phyloP scores from a whole-genome alignment of 495 filamentous ascomycete species.

The Friedmanniomyces endolithicus region DNA sequence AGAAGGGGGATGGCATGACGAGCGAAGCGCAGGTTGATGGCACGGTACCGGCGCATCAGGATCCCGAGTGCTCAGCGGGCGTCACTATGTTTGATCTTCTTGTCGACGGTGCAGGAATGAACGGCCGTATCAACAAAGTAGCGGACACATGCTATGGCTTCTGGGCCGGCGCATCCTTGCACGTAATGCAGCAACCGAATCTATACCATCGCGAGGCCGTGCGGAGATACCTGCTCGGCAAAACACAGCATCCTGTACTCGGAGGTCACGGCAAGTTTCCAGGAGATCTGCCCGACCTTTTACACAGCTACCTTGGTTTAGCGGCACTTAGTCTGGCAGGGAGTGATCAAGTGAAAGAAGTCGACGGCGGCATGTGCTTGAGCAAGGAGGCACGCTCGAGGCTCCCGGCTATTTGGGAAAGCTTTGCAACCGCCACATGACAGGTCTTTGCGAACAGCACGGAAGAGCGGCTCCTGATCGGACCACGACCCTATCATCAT shows the following conservation, averaged over 20 bases:
- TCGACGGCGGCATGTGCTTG: constrained; percentile 18
- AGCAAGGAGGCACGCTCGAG: constrained; percentile 12
- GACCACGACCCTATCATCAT: neutral
- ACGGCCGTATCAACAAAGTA: constrained; percentile 70
- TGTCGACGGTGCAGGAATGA: constrained; percentile 10
- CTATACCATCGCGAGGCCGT: constrained; percentile 49
- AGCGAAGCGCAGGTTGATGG: neutral
- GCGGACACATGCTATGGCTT: constrained; percentile 92
- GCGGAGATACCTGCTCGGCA: constrained; percentile 67
- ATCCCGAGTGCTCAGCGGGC: neutral
- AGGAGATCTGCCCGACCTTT: constrained; percentile 72
- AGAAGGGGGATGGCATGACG: neutral
- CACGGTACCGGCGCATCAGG: neutral
- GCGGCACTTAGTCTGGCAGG: constrained; percentile 46
- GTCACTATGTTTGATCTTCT: constrained; percentile 1
- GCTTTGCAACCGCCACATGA: neutral
- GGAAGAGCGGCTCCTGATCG: neutral
- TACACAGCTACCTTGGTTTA: constrained; percentile 82
- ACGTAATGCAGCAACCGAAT: constrained; percentile 53
- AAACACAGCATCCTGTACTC: constrained; percentile 70
- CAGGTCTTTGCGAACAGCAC: neutral
- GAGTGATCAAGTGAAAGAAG: constrained; percentile 20
- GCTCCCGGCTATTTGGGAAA: constrained; percentile 9
- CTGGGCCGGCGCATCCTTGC: constrained; percentile 67
- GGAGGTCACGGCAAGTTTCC: constrained; percentile 83